A percentile compares a stretch with the other conserved stretches of the same genome.
Conservation (phyloP, 2,329 filamentous ascomycete genomes). For the Sporothrix inflata region DNA sequence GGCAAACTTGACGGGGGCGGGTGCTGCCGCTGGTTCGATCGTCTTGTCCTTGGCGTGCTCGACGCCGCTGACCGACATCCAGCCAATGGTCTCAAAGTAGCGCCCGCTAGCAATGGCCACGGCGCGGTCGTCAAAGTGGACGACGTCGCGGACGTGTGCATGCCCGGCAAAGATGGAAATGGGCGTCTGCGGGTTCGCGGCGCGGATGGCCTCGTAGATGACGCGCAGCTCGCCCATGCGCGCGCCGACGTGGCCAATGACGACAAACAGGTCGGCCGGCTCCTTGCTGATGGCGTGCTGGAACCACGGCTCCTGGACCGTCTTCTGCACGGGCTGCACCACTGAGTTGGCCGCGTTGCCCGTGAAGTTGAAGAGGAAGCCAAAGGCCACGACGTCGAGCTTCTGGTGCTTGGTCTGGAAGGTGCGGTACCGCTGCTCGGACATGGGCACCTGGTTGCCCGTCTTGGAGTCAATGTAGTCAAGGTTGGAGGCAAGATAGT, state of each 20-base stretch:
- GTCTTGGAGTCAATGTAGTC: conserved; percentile 76
- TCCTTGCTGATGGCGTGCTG: conserved; percentile 81
- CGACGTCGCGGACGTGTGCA: conserved; percentile 83
- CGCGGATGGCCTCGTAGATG: conserved; percentile 78
- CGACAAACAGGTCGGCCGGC: conserved; percentile 77
- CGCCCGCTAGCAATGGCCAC: conserved; percentile 83
- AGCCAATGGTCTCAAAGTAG: conserved; percentile 94
- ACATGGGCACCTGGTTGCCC: conserved; percentile 73
- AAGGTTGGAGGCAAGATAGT: conserved; percentile 88
- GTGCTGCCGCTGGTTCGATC: conserved; percentile 32
- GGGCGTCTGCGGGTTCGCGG: conserved; percentile 75
- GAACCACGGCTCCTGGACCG: conserved; percentile 87
- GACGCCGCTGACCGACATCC: conserved; percentile 79
- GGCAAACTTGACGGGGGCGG: conserved; percentile 57
- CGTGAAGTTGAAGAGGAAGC: conserved; percentile 93
- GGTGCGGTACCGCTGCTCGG: conserved; percentile 74
- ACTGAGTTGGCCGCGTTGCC: conserved; percentile 89
- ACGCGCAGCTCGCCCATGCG: conserved; percentile 77
- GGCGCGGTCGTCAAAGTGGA: conserved; percentile 75
- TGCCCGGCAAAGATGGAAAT: conserved; percentile 94
- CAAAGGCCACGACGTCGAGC: conserved; percentile 82
- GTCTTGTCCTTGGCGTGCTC: conserved; percentile 45
- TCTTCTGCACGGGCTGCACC: conserved; percentile 77
- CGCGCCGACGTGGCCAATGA: conserved; percentile 83
- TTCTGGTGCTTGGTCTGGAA: conserved; percentile 91